Base-by-base conservation (phyloP, 495 filamentous ascomycete species). In the Tuber umbilicatum region DNA sequence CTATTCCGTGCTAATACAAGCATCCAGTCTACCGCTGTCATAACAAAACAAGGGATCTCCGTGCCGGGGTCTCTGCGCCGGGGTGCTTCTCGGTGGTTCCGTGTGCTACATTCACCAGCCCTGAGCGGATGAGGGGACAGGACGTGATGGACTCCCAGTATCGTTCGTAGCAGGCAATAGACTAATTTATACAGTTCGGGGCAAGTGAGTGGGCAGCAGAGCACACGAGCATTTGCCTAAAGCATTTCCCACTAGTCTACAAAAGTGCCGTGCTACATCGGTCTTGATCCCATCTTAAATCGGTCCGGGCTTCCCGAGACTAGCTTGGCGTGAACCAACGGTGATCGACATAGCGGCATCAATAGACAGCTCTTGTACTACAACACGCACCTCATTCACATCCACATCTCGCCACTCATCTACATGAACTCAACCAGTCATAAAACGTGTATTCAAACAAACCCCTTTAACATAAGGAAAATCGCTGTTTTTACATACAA, bases 381-480 rank as follows among this genome's bases (percentile, higher is more conserved):
- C 50, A 27, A 60, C 50, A 31, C 50, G 23, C 50, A 14, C 50
- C 23, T 27, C 2, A 31, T 2, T 60, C 50, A 60, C 50, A 60
- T 14, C 31, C 50, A 14, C n/a, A n/a, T 60, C n/a, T 27, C n/a
- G 7, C 23, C 43, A 47, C 43, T 14, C 47, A 12, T 55, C 9
- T 27, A 14, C n/a, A 10, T 27, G 14, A 60, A 27, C n/a, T 60
- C 55, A 64, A 64, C 31, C 27, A 64, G 55, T 64, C 55, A 64
- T 64, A 64, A 64, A 64, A 64, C 55, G 16, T 64, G 55, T 64
- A 64, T 64, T 64, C 55, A 64, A 64, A 64, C 55, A 64, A 64
- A 64, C 55, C 55, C 55, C 55, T 31, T 27, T 64, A 64, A 64
- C 55, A 5, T 17, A 35, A 64, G 55, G 55, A 64, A 64, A 64